Evolutionary conservation across 2,329 filamentous ascomycete species (phyloP), one percentile per base, ranked within the genome.

Genomic region (Aspergillus luchuensis): DNA sequence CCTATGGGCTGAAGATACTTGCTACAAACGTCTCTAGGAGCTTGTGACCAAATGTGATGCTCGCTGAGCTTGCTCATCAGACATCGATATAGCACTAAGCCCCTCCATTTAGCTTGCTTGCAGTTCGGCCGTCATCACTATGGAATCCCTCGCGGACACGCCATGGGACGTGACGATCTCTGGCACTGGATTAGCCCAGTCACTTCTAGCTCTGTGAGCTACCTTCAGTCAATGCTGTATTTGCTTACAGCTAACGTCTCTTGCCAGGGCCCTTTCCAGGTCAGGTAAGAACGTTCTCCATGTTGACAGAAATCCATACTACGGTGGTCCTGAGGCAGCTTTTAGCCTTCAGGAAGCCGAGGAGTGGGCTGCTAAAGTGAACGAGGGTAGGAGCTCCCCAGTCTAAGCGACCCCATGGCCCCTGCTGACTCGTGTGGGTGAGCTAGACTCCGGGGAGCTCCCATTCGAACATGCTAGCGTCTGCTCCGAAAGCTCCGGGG

Each of bases 271-370:
- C 71, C 85, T 98, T 70, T 98, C 94, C 68, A 89, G 93, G 72
- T 96, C 92, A 64, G 89, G 88, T 74, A 96, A 96, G 82, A 95
- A 91, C 71, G 86, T 97, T 67, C 85, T 98, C 62, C 94, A 98
- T 75, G 81, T 97, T 74, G 94, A 98, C 74, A 85, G 86, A 65
- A 93, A 96, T 79, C 84, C 88, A 63, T 96, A 91, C 77, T 98
- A 98, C 79, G 94, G 94, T 70, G 91, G 90, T 56, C 76, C 88
- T 41, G 92, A 97, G 73, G 92, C 94, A 64, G 91, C 92, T 2
- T 85, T 98, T 67, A 95, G 88, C 76, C 81, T 97, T 38, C 85
- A 91, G 63, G 94, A 97, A 74, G 88, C 87, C 39, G 88, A 93
- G 67, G 82, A 84, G 39, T 98, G 92, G 92, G 87, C 83, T 48